A percentile compares a stretch with the other conserved stretches of the same genome.
Evolutionary conservation across 2,329 filamentous ascomycete species (phyloP).

Genomic region (Hymenoscyphus linearis): DNA sequence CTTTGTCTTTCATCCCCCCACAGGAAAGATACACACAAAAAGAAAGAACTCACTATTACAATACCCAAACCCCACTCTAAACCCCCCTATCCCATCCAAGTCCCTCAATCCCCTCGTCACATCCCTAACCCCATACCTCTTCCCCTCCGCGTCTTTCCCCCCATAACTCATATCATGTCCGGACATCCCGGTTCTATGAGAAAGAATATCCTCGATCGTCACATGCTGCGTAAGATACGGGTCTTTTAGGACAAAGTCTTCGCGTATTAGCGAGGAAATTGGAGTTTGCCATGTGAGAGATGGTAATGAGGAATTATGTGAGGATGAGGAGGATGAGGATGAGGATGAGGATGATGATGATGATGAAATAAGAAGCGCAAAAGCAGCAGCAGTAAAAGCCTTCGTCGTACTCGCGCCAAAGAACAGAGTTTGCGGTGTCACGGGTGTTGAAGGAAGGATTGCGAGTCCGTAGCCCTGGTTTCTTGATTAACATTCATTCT

Average conservation of each 20-base stretch:
- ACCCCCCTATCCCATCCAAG: constrained; percentile 39
- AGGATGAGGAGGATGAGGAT: too few species aligned
- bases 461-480: constrained; percentile 37
- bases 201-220: constrained; percentile 49
- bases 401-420: constrained; percentile 53
- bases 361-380: constrained; percentile 39
- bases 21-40: too few species aligned
- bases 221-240: constrained; percentile 42
- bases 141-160: constrained; percentile 24
- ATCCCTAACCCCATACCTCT: constrained; percentile 13
- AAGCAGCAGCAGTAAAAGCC: constrained; percentile 44
- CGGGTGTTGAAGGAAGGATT: constrained; percentile 33
- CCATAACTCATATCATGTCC: constrained; percentile 37
- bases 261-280: constrained; percentile 42
- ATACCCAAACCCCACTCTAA: constrained; percentile 43
- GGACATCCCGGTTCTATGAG: constrained; percentile 47
- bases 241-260: constrained; percentile 47
- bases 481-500: not conserved
- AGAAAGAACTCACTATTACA: constrained; percentile 34
- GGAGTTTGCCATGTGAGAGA: constrained; percentile 40
- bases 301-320: too few species aligned
- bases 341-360: too few species aligned
- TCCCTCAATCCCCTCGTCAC: constrained; percentile 41
- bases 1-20: too few species aligned
- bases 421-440: constrained; percentile 46